These are phyloP conservation scores for Aspergillus arachidicola DNA, from an alignment of 2,329 filamentous ascomycete genomes.

Conservation along the genomic window DNA sequence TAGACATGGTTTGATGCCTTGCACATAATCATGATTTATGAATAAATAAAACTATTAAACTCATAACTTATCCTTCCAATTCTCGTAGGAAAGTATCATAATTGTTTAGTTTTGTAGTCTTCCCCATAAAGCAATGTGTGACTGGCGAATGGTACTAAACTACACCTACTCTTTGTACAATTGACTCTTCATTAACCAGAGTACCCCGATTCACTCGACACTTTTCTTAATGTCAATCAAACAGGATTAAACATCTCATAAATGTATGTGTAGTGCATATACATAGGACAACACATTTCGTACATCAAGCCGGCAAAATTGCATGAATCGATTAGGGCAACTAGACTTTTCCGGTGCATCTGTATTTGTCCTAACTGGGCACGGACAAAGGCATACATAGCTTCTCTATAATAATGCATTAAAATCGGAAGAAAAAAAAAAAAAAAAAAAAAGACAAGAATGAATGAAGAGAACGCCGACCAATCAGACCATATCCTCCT, in stretches of 20 bases:
- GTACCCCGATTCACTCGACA: neutral
- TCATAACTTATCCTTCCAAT: slow-evolving; percentile 5
- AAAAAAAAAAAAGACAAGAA: neutral
- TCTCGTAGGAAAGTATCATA: neutral
- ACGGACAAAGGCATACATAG: neutral
- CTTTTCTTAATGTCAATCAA: neutral
- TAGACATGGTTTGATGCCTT: slow-evolving; percentile 1
- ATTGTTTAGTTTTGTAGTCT: neutral
- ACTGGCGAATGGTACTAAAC: neutral
- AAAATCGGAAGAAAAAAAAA: neutral
- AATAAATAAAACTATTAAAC: neutral
- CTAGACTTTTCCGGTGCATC: neutral
- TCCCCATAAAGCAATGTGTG: neutral
- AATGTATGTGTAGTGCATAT: neutral
- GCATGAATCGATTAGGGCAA: no score
- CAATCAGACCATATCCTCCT: neutral
- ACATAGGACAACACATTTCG: no score
- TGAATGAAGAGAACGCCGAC: neutral
- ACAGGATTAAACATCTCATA: neutral
- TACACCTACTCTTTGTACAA: neutral
- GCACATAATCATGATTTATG: slow-evolving; percentile 12
- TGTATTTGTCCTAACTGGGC: neutral
- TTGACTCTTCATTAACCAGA: neutral
- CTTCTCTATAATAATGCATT: neutral
- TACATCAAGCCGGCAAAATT: no score